Base-by-base conservation (phyloP, 2,329 filamentous ascomycete genomes). In the Anthostomella pinea region DNA sequence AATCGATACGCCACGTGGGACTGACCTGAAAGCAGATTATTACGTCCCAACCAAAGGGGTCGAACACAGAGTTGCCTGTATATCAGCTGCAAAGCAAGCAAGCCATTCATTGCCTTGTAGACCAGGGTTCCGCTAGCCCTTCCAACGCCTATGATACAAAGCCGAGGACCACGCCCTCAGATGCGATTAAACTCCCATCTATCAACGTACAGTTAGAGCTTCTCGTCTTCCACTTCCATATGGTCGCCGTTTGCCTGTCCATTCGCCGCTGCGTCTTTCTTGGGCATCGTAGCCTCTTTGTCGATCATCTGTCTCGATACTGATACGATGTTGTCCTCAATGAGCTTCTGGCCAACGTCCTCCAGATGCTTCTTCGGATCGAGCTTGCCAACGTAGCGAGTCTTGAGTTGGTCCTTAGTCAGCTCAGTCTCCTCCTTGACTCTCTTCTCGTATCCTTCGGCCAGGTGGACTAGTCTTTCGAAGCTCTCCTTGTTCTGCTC, bases 301-400 rank as follows among this genome's bases (percentile, higher is more conserved):
- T 97, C 93, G 57, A 98, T 97, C 91, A 98, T 96, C 66, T 97
- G 93, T 63, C 91, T 78, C 49, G 89, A 94, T n/a, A 98, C 90
- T 3, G 89, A 87, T 9, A 98, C 93, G 49, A 98, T 98, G 68
- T 98, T 98, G 77, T 98, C 93, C 69, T 98, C 94, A 57, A 98
- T 97, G 49, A 97, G 77, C 63, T 94, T 83, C 67, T 96, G 90
- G 37, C 93, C 93, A 30, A 98, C 87, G 54, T 95, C 89, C 66
- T 96, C 90, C 60, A 98, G 77, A 64, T 98, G 94, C 75, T 98
- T 98, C 84, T 98, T 98, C 39, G 93, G 93, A 59, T 98, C 93
- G 39, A 97, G 82, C 72, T 98, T 98, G 66, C 93, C 93, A 22
- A 98, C 93, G 64, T 98, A 98, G 73, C 93, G 82, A 37, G 93